A percentile compares a stretch with the other conserved stretches of the same genome.
Evolutionary conservation across 1,284 basidiomycete species (phyloP).

Genomic region (Leccinum fallax): DNA sequence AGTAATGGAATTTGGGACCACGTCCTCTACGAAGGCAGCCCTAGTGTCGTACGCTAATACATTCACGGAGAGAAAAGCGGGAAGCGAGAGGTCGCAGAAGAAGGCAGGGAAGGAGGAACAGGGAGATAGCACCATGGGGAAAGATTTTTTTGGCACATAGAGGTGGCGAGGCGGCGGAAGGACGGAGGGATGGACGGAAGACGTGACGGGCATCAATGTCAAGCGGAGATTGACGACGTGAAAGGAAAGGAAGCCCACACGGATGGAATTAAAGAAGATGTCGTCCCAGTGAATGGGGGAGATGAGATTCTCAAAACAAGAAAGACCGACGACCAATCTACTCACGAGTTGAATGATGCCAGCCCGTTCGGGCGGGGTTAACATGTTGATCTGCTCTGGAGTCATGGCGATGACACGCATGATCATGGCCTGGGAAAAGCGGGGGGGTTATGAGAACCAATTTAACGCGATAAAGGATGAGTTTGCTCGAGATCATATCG

Average conservation of each 20-base stretch:
- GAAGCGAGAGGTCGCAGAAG: conserved; percentile 5
- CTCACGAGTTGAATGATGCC: conserved; percentile 70
- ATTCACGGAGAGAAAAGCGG: background rate
- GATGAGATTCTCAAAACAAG: background rate
- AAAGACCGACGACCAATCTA: conserved; percentile 36
- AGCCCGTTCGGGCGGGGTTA: conserved; percentile 61
- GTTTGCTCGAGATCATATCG: background rate
- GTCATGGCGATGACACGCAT: conserved; percentile 70
- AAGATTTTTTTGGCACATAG: conserved; percentile 12
- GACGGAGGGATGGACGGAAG: conserved; percentile 6
- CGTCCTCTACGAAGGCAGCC: conserved; percentile 36
- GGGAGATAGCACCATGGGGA: conserved; percentile 16
- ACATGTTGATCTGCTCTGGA: conserved; percentile 63
- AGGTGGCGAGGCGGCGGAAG: conserved; percentile 15
- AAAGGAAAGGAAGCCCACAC: background rate
- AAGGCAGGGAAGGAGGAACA: conserved; percentile 8
- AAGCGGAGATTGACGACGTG: conserved; percentile 26
- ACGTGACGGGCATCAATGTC: conserved; percentile 29
- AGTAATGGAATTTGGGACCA: conserved; percentile 7
- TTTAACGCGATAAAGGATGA: background rate
- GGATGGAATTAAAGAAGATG: background rate
- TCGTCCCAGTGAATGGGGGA: background rate
- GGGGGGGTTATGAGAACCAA: conserved; percentile 13
- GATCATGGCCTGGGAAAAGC: conserved; percentile 54
- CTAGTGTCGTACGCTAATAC: conserved; percentile 41